Base-by-base conservation (phyloP, 352 stramenopile species). In the Phytopythium mirpurense region DNA sequence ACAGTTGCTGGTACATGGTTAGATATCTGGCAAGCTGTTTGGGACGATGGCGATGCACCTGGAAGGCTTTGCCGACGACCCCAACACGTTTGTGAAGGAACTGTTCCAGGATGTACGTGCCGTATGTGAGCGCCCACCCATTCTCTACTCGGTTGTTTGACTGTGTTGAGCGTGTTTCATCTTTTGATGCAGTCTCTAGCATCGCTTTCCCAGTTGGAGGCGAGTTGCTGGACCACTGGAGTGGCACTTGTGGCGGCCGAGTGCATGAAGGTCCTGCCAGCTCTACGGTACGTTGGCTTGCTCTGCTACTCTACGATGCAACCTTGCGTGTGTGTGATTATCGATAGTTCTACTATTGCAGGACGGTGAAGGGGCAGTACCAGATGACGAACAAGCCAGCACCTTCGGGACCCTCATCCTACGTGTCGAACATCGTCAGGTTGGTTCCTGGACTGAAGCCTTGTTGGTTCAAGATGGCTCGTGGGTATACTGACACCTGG, bases 361-460 rank as follows among this genome's bases (percentile, higher is more conserved):
- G 73, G 32, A 93, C 83, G 7, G 83, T 95, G 47, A 95, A 95
- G 51, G 85, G 85, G 11, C 85, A 95, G 57, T 95, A 95, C 50
- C 85, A 95, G 55, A 93, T 95, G 78, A 95, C 85, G 6, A 95
- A 92, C 72, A 95, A 93, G 51, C 77, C 83, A 8, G 57, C 75
- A 21, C 85, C 85, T 32, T 88, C 77, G 3, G 63, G 67, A 7
- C 55, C 72, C 2, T 95, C 85, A 34, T 78, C 77, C 14, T 95
- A 93, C 46, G 74, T 93, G 10, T 29, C 75, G 2, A 95, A 78
- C 52, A 92, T 95, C 36, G 65, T 88, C 38, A 67, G 72, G 79
- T 88, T 63, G 21, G 54, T 34, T 29, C 31, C 24, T 16, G 21
- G 38, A 12, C 3, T 21, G 11, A 16, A n/a, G 36, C 5, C 6